Evolutionary conservation across 164 flowering plant genomes (phyloP).

Genomic region (Pachysandra terminalis): DNA sequence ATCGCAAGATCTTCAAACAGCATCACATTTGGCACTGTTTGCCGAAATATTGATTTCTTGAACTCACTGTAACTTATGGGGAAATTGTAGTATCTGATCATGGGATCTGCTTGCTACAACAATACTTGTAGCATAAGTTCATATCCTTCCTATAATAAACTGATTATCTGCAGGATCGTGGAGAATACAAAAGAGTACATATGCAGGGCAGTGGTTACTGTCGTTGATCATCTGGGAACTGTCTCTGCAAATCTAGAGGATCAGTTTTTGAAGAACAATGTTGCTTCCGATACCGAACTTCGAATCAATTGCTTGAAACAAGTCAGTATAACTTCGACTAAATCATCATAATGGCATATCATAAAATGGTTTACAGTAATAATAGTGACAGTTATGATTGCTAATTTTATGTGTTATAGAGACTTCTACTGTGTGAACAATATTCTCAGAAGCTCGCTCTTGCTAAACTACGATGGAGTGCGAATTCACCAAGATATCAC

Average conservation of each 20-base stretch:
- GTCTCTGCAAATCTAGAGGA: conserved; percentile 53
- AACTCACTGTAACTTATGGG: too few species aligned
- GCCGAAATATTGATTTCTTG: too few species aligned
- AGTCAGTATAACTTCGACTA: conserved; percentile 25
- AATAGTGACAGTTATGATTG: neutral
- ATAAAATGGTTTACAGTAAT: neutral
- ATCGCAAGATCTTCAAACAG: too few species aligned
- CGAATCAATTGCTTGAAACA: conserved; percentile 56
- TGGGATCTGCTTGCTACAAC: too few species aligned
- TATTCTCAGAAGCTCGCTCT: conserved; percentile 44
- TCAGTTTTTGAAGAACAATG: conserved; percentile 22
- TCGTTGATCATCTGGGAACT: conserved; percentile 79
- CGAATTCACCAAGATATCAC: conserved; percentile 27
- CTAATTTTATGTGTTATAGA: conserved; percentile 25
- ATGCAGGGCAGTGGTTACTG: conserved; percentile 64
- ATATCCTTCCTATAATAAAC: neutral
- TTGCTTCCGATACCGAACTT: conserved; percentile 40
- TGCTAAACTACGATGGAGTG: conserved; percentile 27
- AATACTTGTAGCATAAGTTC: neutral
- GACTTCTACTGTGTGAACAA: conserved; percentile 38
- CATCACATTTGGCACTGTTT: too few species aligned
- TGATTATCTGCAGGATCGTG: conserved; percentile 40
- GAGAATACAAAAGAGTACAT: conserved; percentile 71
- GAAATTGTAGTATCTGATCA: too few species aligned
- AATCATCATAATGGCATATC: neutral